Conservation (phyloP, 1,284 basidiomycete species). For the Ustilago tritici region DNA sequence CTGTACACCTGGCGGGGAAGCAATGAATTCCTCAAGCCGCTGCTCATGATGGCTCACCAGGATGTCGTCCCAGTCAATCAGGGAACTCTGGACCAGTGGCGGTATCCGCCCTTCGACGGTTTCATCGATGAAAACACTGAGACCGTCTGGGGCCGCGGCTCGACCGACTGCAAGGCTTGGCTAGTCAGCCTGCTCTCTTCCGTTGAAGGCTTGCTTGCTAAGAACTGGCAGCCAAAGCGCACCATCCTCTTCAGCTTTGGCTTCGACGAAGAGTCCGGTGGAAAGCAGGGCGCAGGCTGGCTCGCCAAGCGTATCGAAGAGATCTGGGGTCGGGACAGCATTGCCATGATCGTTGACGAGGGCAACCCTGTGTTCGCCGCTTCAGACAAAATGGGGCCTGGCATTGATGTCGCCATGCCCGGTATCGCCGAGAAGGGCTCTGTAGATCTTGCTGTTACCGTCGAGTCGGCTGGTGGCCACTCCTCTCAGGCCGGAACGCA, state of each 20-base stretch:
- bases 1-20: constrained; percentile 78
- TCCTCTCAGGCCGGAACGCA: constrained; percentile 71
- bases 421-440: constrained; percentile 78
- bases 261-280: constrained; percentile 77
- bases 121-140: constrained; percentile 70
- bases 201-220: constrained; percentile 72
- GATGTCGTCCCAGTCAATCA: constrained; percentile 74
- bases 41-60: constrained; percentile 74
- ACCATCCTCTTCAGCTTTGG: constrained; percentile 76
- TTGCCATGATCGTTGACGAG: constrained; percentile 66
- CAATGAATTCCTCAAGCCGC: constrained; percentile 75
- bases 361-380: constrained; percentile 53
- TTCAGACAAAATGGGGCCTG: constrained; percentile 37
- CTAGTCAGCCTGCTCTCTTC: constrained; percentile 72
- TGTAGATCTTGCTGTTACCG: constrained; percentile 65
- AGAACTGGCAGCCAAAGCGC: constrained; percentile 70
- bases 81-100: constrained; percentile 72
- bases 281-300: constrained; percentile 61
- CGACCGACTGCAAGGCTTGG: constrained; percentile 70
- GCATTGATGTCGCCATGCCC: constrained; percentile 69
- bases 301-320: constrained; percentile 52
- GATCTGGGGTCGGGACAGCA: constrained; percentile 55
- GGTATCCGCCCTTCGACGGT: constrained; percentile 73
- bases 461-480: constrained; percentile 76
- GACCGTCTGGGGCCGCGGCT: constrained; percentile 73